Base-by-base conservation (phyloP, 73 alveolate species). In the Vitrella brassicaformis region DNA sequence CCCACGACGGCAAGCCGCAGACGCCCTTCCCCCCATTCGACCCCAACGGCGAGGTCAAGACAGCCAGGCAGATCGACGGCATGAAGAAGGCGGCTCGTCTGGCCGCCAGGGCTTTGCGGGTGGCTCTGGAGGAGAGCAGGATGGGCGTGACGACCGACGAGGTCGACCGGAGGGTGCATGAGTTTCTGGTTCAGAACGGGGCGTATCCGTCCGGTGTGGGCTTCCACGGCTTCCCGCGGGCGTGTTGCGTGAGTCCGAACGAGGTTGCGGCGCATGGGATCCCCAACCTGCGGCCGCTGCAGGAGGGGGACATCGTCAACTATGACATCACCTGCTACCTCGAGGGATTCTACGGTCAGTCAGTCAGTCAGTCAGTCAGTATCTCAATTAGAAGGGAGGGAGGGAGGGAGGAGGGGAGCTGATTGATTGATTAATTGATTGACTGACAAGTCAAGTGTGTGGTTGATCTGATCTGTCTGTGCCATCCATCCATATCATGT, bases 181-280 rank as follows among this genome's bases (percentile, higher is more conserved):
- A 94, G 66, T 81, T 66, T 56, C 90, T 92, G 26, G 81, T 94
- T 80, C 75, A 74, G 22, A 75, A 87, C 47, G 94, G 87, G 64
- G 96, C 97, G 25, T 93, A 87, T 81, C 98, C 98, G 22, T 82
- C 96, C 27, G 95, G 96, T 26, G 82, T 94, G 31, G 94, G 89
- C 80, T 94, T 81, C 80, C 76, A 79, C 90, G 91, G 89, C 66
- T 94, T 94, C 80, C 98, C 99, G 26, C 92, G 93, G 79, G 80
- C 92, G 79, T 96, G 90, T 8, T 94, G 98, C 84, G 89, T 97
- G 7, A 78, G 90, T 29, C 96, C 90, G 18, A 92, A 92, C 85
- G 98, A 94, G 75, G 96, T 93, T 0, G 87, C 90, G 1, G 85
- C 94, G 71, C 98, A 94, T 81, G 98, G 98, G 30, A 85, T 92